phyloP scores from a whole-genome alignment of 1,284 basidiomycete genomes.

The Apiotrichum akiyoshidainum region DNA sequence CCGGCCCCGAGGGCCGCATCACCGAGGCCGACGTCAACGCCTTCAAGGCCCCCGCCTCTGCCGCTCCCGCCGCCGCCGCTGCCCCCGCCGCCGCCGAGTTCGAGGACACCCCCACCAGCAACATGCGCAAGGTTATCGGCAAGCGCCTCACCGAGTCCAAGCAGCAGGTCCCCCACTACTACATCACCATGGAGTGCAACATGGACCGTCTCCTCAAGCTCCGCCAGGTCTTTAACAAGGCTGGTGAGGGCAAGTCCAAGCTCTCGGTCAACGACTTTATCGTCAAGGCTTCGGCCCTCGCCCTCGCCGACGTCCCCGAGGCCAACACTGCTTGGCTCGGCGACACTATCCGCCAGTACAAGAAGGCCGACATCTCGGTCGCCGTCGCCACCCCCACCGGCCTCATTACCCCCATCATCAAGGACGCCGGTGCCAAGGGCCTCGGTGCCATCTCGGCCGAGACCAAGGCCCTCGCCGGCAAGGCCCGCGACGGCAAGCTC shows the following conservation, averaged over 20 bases:
- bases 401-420: conserved; percentile 96
- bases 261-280: conserved; percentile 98
- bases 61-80: conserved; percentile 45
- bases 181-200: conserved; percentile 89
- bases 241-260: conserved; percentile 76
- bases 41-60: conserved; percentile 61
- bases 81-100: conserved; percentile 62
- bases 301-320: conserved; percentile 91
- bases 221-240: conserved; percentile 88
- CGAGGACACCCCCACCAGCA: conserved; percentile 84
- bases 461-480: conserved; percentile 87
- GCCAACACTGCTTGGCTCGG: conserved; percentile 98
- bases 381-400: conserved; percentile 96
- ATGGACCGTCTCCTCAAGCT: conserved; percentile 93
- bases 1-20: conserved; percentile 91
- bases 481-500: conserved; percentile 94
- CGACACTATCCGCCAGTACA: conserved; percentile 87
- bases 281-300: conserved; percentile 88
- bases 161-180: conserved; percentile 94
- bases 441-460: conserved; percentile 87
- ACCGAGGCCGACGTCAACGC: conserved; percentile 85
- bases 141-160: conserved; percentile 87
- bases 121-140: conserved; percentile 94
- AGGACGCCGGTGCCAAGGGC: conserved; percentile 87
- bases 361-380: conserved; percentile 93